Evolutionary conservation across 2,329 filamentous ascomycete genomes (phyloP), one percentile per base, ranked within the genome.

Genomic region (Endoconidiophora laricicola): DNA sequence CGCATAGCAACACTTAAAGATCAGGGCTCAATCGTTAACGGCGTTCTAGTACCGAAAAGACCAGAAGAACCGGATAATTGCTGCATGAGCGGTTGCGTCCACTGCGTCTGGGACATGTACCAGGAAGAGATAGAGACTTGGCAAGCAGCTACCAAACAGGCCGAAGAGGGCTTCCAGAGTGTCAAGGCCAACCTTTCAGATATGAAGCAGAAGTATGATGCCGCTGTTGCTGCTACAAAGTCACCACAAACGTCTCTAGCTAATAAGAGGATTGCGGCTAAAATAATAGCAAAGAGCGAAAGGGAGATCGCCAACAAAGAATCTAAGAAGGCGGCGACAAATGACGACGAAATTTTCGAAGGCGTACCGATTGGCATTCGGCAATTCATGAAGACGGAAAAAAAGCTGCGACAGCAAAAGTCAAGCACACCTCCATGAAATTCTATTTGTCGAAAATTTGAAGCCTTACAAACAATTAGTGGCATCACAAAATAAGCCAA

Each of bases 1-100:
- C 73, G 77, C 39, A 65, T 78, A 4, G 72, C 70, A 2, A 70
- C 76, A 42, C 72, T 78, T 36, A 67, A 76, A 10, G 67, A 72
- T 12, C 70, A 74, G 54, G 78, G 78, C 46, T 75, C 69, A 6
- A 69, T 78, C 54, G 70, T 95, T 50, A 87, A 84, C 1, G 90
- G 88, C 3, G 74, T 96, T 1, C 66, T 78, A 16, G 82, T 96
- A 3, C 91, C 91, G 2, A 88, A 87, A 0, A 76, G 76, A 44
- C 91, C 91, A 1, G 73, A 78, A 44, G 90, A 98, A 65, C 91
- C 91, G 3, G 91, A 96, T 60, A 95, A 98, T 61, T 98, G 91
- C 72, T 98, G 91, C 66, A 98, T 98, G 91, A 91, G 85, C 60
- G 91, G 91, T 2, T 98, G 91, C 62, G 90, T 94, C 45, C 88